Base-by-base conservation (phyloP, 768 basidiomycete genomes). In the Pulveroboletus ravenelii region DNA sequence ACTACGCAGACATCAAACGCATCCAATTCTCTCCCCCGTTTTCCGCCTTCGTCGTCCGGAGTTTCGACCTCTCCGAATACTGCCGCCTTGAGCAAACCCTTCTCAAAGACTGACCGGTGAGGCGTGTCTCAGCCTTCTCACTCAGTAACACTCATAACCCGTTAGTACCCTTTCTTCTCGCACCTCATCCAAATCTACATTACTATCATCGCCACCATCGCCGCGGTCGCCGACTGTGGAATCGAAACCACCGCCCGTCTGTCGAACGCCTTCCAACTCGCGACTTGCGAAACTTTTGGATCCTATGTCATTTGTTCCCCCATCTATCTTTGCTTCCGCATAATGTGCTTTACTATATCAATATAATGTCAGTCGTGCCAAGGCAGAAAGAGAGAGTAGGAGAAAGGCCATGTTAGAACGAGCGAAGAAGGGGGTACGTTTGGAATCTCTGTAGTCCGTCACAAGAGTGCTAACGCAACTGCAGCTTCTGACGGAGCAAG, bases 401-500 rank as follows among this genome's bases (percentile, higher is more conserved):
- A 65, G 79, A 53, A 82, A 78, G 65, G 87, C 84, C 3, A 81
- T 91, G 81, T 72, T 78, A 62, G 83, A 78, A 51, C 79, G 89
- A 36, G 85, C 82, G 6, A 78, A 77, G 77, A 91, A 86, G 70
- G 89, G 89, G 56, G 81, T 89, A 68, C 59, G 82, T 74, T 14
- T 20, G 23, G 10, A 9, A 14, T 44, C 29, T 35, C 6, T 20
- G 15, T n/a, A 10, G 18, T 42, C 14, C 15, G 17, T 30, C 13
- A 14, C 20, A 14, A 32, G 13, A 6, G 35, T 45, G 10, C 44
- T 64, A 27, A 64, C 23, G 0, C 12, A 1, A 34, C n/a, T 25
- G 1, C 55, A 84, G 79, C 65, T 85, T 39, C 57, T 87, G 56
- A 81, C 72, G 23, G 83, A 82, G 48, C 79, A 81, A 47, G 85